Conservation (phyloP, 2,329 filamentous ascomycete species). For the Xylariales sp. region DNA sequence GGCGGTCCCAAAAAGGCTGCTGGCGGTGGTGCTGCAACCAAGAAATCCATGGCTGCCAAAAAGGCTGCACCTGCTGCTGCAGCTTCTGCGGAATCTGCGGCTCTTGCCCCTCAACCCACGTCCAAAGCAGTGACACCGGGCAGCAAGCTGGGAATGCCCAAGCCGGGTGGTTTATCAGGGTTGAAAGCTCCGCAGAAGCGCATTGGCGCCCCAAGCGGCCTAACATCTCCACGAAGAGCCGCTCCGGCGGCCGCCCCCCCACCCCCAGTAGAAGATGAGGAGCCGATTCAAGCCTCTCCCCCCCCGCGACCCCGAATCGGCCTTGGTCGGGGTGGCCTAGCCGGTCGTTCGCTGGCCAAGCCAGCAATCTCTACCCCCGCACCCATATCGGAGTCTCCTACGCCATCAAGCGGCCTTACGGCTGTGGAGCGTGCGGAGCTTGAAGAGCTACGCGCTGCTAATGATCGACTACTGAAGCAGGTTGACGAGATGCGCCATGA, state of each 20-base stretch:
- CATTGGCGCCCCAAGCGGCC: slow-evolving; percentile 41
- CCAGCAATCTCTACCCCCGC: slow-evolving; percentile 51
- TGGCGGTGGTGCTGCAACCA: slow-evolving; percentile 32
- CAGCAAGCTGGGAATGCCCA: slow-evolving; percentile 53
- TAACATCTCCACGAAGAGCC: slow-evolving; percentile 48
- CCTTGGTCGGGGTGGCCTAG: slow-evolving; percentile 74
- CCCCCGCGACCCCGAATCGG: slow-evolving; percentile 59
- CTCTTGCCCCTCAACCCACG: slow-evolving; percentile 55
- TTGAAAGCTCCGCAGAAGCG: slow-evolving; percentile 59
- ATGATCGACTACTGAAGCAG: slow-evolving; percentile 70
- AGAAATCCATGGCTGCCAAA: slow-evolving; percentile 50
- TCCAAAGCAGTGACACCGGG: slow-evolving; percentile 40
- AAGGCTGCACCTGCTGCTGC: slow-evolving; percentile 33
- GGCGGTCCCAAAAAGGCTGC: slow-evolving; percentile 29
- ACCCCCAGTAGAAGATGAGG: slow-evolving; percentile 48
- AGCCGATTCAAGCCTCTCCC: slow-evolving; percentile 42
- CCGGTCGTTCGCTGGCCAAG: slow-evolving; percentile 80
- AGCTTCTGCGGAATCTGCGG: slow-evolving; percentile 30
- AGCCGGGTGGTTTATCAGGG: slow-evolving; percentile 46
- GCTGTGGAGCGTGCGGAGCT: slow-evolving; percentile 87
- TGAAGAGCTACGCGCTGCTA: slow-evolving; percentile 79
- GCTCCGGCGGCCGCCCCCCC: slow-evolving; percentile 41
- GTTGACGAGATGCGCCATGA: slow-evolving; percentile 80
- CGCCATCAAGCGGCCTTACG: slow-evolving; percentile 62
- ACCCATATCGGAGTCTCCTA: slow-evolving; percentile 49